Conservation (phyloP, 192 early-diverging fungal species). For the Linnemannia zychae region DNA sequence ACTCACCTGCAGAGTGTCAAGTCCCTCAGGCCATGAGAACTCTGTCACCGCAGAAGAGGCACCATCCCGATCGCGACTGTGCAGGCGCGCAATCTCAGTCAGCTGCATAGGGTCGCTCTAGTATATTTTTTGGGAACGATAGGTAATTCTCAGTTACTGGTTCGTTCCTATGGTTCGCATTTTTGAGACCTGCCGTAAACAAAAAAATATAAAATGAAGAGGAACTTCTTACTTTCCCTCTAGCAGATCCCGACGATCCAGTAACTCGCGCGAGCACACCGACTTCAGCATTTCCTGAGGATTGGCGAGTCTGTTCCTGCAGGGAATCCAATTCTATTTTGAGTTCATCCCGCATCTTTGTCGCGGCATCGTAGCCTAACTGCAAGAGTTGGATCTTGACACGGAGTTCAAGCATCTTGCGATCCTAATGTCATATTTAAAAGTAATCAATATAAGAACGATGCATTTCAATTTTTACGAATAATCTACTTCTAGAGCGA, state of each 20-base stretch:
- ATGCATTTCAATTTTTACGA: not conserved
- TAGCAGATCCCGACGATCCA: not conserved
- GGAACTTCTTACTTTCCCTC: not conserved
- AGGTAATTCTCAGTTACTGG: too few species aligned
- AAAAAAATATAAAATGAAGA: not conserved
- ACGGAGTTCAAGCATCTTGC: not conserved
- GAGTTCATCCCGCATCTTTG: not conserved
- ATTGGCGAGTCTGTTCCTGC: not conserved
- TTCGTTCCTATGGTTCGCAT: not conserved
- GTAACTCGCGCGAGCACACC: not conserved
- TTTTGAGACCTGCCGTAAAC: not conserved
- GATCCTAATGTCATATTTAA: not conserved
- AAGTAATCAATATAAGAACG: not conserved
- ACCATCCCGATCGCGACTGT: not conserved
- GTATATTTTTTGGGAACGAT: too few species aligned
- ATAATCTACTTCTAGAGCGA: too few species aligned
- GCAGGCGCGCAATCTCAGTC: constrained; percentile 8
- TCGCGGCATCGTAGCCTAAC: not conserved
- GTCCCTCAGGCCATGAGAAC: not conserved
- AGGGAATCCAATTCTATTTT: not conserved
- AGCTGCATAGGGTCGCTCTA: not conserved
- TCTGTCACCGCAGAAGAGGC: not conserved
- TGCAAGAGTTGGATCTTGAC: not conserved
- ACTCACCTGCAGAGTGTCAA: not conserved
- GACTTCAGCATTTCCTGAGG: not conserved